Conservation (phyloP, 495 filamentous ascomycete species). For the Talaromyces wortmannii region DNA sequence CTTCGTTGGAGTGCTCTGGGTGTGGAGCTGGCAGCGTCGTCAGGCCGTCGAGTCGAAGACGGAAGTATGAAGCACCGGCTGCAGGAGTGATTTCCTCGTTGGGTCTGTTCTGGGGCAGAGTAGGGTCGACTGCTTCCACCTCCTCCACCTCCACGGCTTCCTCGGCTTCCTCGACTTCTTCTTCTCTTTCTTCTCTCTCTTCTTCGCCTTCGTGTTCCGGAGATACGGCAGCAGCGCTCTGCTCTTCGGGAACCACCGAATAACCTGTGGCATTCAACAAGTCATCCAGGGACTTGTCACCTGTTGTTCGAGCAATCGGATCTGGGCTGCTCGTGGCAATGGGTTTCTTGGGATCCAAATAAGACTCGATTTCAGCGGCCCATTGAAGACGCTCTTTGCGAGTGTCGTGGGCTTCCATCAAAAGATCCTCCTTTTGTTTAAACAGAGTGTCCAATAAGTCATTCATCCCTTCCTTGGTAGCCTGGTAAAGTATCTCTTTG, state of each 20-base stretch:
- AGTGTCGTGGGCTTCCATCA: slow-evolving; percentile 60
- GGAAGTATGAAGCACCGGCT: slow-evolving; percentile 17
- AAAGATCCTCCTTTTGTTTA: slow-evolving; percentile 68
- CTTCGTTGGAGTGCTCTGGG: slow-evolving; percentile 28
- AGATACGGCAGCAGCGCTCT: background rate
- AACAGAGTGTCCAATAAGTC: slow-evolving; percentile 85
- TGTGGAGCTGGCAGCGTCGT: slow-evolving; percentile 28
- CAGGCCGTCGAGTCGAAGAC: slow-evolving; percentile 26
- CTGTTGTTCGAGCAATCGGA: background rate
- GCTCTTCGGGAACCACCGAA: slow-evolving; percentile 1
- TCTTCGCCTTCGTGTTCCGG: background rate
- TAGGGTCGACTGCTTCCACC: slow-evolving; percentile 49
- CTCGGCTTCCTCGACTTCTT: slow-evolving; percentile 3
- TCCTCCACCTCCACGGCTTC: slow-evolving; percentile 6
- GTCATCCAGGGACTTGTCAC: background rate
- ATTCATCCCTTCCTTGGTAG: slow-evolving; percentile 85
- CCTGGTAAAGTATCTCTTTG: slow-evolving; percentile 84
- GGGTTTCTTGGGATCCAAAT: slow-evolving; percentile 15
- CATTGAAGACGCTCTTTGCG: slow-evolving; percentile 53
- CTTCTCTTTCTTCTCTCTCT: background rate
- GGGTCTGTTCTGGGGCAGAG: slow-evolving; percentile 64
- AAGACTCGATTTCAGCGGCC: slow-evolving; percentile 43
- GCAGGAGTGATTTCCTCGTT: slow-evolving; percentile 23
- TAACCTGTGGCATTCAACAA: background rate
- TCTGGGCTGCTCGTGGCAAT: slow-evolving; percentile 3